Conservation (phyloP, 345 rosid genomes). For the Arabidopsis thaliana region TAIR10.1 NC_003070.9:9501501-9502000, state of each 20-base stretch:
- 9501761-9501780: conserved; percentile 42
- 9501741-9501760: conserved; percentile 41
- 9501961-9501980: conserved; percentile 10
- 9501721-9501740: conserved; percentile 21
- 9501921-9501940: background rate
- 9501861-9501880: background rate
- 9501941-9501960: conserved; percentile 4
- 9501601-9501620: conserved; percentile 27
- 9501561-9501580: background rate
- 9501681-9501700: conserved; percentile 34
- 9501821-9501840: conserved; percentile 43
- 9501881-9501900: background rate
- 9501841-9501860: conserved; percentile 22
- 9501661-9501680: conserved; percentile 25
- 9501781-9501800: conserved; percentile 30
- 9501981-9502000: conserved; percentile 4
- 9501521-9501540: conserved; percentile 22
- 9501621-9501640: conserved; percentile 31
- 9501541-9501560: background rate
- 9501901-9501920: conserved; percentile 5
- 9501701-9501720: conserved; percentile 7
- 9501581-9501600: conserved; percentile 7
- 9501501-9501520: conserved; percentile 4
- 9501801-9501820: conserved; percentile 36
- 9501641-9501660: conserved; percentile 1